A percentile compares a stretch with the other conserved stretches of the same genome.
These are phyloP conservation scores for Cadophora malorum DNA, from an alignment of 2,329 filamentous ascomycete genomes.

Conservation along the genomic window DNA sequence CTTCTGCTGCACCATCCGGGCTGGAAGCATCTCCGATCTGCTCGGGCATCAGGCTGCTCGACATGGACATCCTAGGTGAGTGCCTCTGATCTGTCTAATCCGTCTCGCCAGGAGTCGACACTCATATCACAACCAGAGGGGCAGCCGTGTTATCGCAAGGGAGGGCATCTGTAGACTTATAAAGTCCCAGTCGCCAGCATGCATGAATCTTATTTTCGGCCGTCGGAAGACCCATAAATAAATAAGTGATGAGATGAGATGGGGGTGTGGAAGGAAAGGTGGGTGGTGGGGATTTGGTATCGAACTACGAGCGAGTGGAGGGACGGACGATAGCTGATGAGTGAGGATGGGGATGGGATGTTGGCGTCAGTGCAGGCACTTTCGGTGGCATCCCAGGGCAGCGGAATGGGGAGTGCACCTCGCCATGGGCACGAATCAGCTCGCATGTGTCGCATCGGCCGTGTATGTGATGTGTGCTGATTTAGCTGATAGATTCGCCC, in stretches of 20 bases:
- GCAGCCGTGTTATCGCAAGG: neutral
- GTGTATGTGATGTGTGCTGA: neutral
- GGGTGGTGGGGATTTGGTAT: slow-evolving; percentile 12
- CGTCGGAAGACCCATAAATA: slow-evolving; percentile 12
- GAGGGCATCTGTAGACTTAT: slow-evolving; percentile 14
- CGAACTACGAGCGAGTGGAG: slow-evolving; percentile 6
- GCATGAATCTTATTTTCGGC: slow-evolving; percentile 17
- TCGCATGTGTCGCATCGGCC: slow-evolving; percentile 8
- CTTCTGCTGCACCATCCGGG: slow-evolving; percentile 21
- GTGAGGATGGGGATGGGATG: slow-evolving; percentile 7
- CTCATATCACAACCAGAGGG: neutral
- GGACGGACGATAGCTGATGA: slow-evolving; percentile 7
- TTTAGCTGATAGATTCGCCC: neutral
- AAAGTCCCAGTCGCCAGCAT: slow-evolving; percentile 5
- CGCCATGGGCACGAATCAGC: slow-evolving; percentile 14
- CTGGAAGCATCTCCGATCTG: slow-evolving; percentile 2
- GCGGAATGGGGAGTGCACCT: slow-evolving; percentile 9
- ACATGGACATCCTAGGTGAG: slow-evolving; percentile 14
- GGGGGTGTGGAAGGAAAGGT: neutral
- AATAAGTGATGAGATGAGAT: slow-evolving; percentile 14
- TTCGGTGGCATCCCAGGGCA: slow-evolving; percentile 8
- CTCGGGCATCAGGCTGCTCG: slow-evolving; percentile 18
- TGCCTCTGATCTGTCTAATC: neutral
- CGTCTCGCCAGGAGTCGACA: slow-evolving; percentile 6
- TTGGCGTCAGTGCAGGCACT: slow-evolving; percentile 5